A percentile compares a stretch with the other conserved stretches of the same genome.
Conservation (phyloP, 2,329 filamentous ascomycete genomes). For the Talaromyces rugulosus region DNA sequence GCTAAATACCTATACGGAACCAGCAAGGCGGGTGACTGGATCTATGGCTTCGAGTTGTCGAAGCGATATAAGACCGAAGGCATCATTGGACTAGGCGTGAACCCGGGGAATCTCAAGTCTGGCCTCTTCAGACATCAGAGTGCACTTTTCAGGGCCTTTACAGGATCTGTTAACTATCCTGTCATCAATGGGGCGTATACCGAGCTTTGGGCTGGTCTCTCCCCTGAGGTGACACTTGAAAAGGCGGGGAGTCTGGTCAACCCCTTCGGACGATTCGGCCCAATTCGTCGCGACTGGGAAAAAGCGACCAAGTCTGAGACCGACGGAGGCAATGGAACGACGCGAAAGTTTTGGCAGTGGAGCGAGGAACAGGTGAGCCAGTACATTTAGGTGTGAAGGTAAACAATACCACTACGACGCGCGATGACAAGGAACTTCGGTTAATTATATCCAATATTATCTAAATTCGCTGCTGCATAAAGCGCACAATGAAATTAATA, state of each 20-base stretch:
- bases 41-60: constrained; percentile 29
- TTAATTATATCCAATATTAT: not conserved
- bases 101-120: not conserved
- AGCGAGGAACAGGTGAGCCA: constrained; percentile 1
- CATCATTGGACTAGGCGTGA: constrained; percentile 9
- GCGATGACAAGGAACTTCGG: too few species aligned
- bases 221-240: constrained; percentile 40
- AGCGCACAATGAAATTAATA: too few species aligned
- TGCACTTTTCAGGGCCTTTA: not conserved
- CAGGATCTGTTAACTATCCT: constrained; percentile 22
- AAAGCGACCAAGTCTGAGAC: not conserved
- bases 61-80: constrained; percentile 17
- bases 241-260: constrained; percentile 20
- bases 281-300: not conserved
- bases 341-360: not conserved
- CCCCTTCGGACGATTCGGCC: not conserved
- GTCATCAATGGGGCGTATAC: constrained; percentile 44
- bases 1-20: constrained; percentile 26
- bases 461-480: too few species aligned
- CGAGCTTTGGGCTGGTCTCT: constrained; percentile 45
- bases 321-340: not conserved
- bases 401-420: too few species aligned
- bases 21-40: constrained; percentile 35
- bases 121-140: not conserved
- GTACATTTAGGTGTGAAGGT: not conserved